phyloP scores from a whole-genome alignment of 2,329 filamentous ascomycete genomes.

The Cercospora brassicicola region DNA sequence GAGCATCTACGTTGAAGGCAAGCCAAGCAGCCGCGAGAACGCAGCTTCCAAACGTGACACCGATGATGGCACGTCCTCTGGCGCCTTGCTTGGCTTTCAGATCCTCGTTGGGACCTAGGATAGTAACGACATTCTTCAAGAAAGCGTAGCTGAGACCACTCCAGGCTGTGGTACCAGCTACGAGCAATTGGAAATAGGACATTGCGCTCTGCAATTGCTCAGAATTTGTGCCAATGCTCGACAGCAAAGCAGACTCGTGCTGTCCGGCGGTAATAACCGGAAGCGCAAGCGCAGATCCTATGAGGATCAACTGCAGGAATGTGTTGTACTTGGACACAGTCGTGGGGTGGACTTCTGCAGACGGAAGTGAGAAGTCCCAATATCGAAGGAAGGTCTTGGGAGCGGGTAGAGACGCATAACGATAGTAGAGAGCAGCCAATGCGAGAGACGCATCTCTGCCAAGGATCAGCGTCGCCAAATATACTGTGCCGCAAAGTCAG shows the following conservation, averaged over 20 bases:
- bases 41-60: conserved; percentile 48
- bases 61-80: conserved; percentile 51
- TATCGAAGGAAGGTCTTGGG: conserved; percentile 91
- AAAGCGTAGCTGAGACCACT: conserved; percentile 91
- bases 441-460: conserved; percentile 82
- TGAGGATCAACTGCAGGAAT: conserved; percentile 80
- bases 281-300: conserved; percentile 79
- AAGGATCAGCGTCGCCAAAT: conserved; percentile 85
- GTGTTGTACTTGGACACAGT: conserved; percentile 89
- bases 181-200: conserved; percentile 65
- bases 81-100: conserved; percentile 51
- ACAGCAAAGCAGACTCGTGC: conserved; percentile 29
- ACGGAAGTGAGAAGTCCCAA: conserved; percentile 95
- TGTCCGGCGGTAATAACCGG: conserved; percentile 60
- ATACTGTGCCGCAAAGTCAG: conserved; percentile 55
- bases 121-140: conserved; percentile 87
- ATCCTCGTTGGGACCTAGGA: conserved; percentile 58
- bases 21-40: conserved; percentile 43
- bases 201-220: conserved; percentile 40
- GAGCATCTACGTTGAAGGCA: conserved; percentile 25
- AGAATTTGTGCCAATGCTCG: conserved; percentile 25
- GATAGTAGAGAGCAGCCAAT: conserved; percentile 87
- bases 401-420: conserved; percentile 88
- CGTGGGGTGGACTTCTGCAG: conserved; percentile 79
- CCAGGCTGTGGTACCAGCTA: conserved; percentile 88